Evolutionary conservation across 805 yeast genomes (phyloP), one percentile per base, ranked within the genome.

Genomic region (Teunomyces kruisii): DNA sequence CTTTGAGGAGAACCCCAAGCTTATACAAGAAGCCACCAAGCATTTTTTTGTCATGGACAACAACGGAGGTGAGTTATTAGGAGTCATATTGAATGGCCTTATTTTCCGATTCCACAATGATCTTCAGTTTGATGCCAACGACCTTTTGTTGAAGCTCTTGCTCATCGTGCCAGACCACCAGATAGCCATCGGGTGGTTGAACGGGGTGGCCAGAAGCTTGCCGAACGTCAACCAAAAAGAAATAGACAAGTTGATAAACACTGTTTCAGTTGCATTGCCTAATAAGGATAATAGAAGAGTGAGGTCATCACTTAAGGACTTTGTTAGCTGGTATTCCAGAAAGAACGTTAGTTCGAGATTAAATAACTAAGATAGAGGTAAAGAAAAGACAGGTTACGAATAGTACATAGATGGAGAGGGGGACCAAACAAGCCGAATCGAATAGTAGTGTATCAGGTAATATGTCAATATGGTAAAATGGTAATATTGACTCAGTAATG

Each of bases 291-390:
- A 74, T 62, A 78, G 92, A 61, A 78, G 88, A 51, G 81, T 88
- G 19, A 78, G 96, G 55, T 71, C 81, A 3, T 76, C 86, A 37
- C 69, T 91, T 43, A 79, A 82, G 56, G 92, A 86, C 59, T 92
- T 91, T 59, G 80, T 88, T 32, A 80, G 76, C 44, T 87, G 96
- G 94, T 90, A 88, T 65, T 68, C 84, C 27, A 73, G 96, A 54
- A 85, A 88, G 61, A 86, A 88, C 55, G 77, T 88, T 16, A 75
- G 50, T 8, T 65, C 65, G 26, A 54, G 71, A 47, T 45, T 59
- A 9, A 64, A 61, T 8, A 35, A 35, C 38, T 35, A 33, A 35
- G 17, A 32, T 32, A 45, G 36, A 32, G 26, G 22, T 19, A 35
- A 12, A n/a, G n/a, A n/a, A n/a, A n/a, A 19, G 28, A 26, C 28